phyloP scores from a whole-genome alignment of 2,329 filamentous ascomycete genomes.

The Myotisia sp. region DNA sequence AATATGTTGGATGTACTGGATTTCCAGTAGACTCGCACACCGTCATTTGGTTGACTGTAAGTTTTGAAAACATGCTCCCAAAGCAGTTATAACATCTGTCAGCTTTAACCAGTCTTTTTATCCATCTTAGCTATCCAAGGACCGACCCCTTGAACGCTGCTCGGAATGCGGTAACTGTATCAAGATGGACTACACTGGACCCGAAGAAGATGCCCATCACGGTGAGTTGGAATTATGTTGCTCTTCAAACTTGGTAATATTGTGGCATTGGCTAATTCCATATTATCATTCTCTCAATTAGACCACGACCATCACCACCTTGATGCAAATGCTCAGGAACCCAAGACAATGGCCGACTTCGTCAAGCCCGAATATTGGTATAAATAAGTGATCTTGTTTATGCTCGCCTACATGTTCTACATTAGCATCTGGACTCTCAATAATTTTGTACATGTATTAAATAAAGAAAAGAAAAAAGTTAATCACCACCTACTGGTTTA shows the following conservation, averaged over 20 bases:
- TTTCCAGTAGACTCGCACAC: conserved; percentile 81
- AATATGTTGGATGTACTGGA: conserved; percentile 93
- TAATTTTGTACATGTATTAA: conserved; percentile 4
- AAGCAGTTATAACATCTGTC: background rate
- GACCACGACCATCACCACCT: conserved; percentile 26
- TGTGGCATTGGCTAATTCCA: background rate
- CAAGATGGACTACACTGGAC: conserved; percentile 95
- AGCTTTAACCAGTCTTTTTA: background rate
- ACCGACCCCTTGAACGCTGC: conserved; percentile 88
- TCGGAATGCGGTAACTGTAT: conserved; percentile 90
- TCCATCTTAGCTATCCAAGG: conserved; percentile 56
- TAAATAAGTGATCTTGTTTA: conserved; percentile 24
- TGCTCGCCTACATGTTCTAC: background rate
- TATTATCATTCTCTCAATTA: background rate
- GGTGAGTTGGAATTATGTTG: conserved; percentile 34
- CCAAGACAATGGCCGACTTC: conserved; percentile 93
- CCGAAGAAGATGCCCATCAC: conserved; percentile 52
- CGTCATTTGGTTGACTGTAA: conserved; percentile 79
- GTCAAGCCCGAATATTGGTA: conserved; percentile 93
- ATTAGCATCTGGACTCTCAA: conserved; percentile 1
- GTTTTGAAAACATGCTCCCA: conserved; percentile 17
- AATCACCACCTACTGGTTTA: too few species aligned
- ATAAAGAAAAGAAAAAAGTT: background rate
- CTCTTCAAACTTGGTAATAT: background rate
- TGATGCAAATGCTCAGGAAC: conserved; percentile 53